Percentiles rank a stretch among this genome's conserved stretches.
Conservation (phyloP, 441 rosid species). For the Jatropha multifida region DNA sequence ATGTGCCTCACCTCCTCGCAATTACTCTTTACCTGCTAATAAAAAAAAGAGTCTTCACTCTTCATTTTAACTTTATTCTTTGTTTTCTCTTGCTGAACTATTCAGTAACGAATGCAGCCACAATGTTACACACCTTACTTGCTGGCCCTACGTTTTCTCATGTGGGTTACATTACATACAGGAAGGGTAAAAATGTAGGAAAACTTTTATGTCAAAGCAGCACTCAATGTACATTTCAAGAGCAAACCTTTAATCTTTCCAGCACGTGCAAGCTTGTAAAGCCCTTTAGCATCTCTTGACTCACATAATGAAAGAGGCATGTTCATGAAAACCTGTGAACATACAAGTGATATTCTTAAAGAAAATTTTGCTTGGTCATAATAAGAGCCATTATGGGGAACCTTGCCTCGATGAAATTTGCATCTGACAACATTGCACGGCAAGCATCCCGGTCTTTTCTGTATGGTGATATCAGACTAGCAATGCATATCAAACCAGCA, state of each 20-base stretch:
- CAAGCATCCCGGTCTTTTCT: conserved; percentile 85
- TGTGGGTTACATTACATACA: background rate
- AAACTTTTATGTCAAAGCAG: background rate
- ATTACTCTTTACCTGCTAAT: background rate
- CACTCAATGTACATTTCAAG: background rate
- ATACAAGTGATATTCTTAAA: conserved; percentile 16
- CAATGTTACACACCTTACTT: background rate
- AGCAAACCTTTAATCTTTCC: conserved; percentile 82
- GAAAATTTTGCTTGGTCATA: background rate
- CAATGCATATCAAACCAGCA: conserved; percentile 87
- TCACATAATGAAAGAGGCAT: conserved; percentile 80
- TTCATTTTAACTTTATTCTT: background rate
- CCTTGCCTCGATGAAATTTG: conserved; percentile 73
- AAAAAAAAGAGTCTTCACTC: background rate
- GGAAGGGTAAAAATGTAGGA: background rate
- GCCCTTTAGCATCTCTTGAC: conserved; percentile 82
- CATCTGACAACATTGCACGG: conserved; percentile 64
- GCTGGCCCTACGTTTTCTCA: background rate
- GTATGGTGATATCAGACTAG: conserved; percentile 90
- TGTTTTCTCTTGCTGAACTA: background rate
- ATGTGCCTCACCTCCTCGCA: background rate
- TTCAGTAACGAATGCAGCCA: conserved; percentile 3
- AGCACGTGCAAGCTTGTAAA: conserved; percentile 87
- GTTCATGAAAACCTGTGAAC: conserved; percentile 75
- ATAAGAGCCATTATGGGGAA: conserved; percentile 11